These are phyloP conservation scores for Gautieria morchelliformis DNA, from an alignment of 768 basidiomycete species.

Conservation along the genomic window DNA sequence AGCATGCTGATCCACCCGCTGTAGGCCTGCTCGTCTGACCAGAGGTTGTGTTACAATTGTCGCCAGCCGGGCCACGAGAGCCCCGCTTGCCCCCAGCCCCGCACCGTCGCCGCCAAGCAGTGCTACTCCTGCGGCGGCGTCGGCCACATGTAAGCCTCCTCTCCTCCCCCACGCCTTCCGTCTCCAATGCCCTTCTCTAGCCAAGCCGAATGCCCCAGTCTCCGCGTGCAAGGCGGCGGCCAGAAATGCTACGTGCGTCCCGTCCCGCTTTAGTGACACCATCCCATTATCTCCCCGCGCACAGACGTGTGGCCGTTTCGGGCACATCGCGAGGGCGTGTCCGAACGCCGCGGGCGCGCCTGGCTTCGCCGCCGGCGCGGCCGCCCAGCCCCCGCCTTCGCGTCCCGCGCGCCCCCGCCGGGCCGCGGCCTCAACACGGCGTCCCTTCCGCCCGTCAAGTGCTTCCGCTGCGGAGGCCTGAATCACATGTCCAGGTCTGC, in stretches of 20 bases:
- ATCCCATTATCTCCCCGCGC: neutral
- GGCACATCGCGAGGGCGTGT: slow-evolving; percentile 75
- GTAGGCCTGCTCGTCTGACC: slow-evolving; percentile 60
- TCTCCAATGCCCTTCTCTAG: neutral
- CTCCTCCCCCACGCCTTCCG: neutral
- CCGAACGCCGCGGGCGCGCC: slow-evolving; percentile 34
- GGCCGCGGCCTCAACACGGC: slow-evolving; percentile 69
- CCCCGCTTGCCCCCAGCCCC: slow-evolving; percentile 75
- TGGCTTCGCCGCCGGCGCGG: slow-evolving; percentile 19
- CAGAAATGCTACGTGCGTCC: slow-evolving; percentile 78
- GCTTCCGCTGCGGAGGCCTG: slow-evolving; percentile 81
- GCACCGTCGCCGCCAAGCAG: slow-evolving; percentile 76
- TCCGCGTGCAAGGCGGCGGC: slow-evolving; percentile 53
- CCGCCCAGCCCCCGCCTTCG: slow-evolving; percentile 31
- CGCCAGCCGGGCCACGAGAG: slow-evolving; percentile 92
- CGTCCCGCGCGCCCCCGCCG: slow-evolving; percentile 61
- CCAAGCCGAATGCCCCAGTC: slow-evolving; percentile 70
- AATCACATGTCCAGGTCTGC: slow-evolving; percentile 77
- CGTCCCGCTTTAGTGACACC: neutral
- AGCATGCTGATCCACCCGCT: neutral
- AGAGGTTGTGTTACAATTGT: slow-evolving; percentile 91
- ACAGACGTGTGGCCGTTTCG: slow-evolving; percentile 73
- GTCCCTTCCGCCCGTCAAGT: slow-evolving; percentile 74
- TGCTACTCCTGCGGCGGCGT: slow-evolving; percentile 92
- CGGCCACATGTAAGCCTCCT: slow-evolving; percentile 59